These are phyloP conservation scores for Cladophialophora immunda DNA, from an alignment of 2,329 filamentous ascomycete genomes.

Conservation along the genomic window DNA sequence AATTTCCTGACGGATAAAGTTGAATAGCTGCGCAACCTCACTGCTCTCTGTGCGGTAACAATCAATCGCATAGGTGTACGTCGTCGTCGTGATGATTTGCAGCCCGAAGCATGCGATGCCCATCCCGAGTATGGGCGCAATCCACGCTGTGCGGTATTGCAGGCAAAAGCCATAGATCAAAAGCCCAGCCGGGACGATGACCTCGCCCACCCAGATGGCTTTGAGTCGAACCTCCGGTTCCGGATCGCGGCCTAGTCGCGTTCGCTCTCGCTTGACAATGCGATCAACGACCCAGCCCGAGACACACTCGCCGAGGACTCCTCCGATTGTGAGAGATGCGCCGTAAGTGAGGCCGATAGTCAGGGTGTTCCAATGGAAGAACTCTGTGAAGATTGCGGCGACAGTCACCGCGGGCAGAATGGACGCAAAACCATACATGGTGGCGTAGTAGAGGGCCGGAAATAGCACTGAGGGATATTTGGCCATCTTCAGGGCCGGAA, in stretches of 20 bases:
- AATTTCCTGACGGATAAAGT: slow-evolving; percentile 42
- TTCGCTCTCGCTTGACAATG: slow-evolving; percentile 38
- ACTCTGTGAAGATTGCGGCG: slow-evolving; percentile 43
- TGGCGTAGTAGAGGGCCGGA: slow-evolving; percentile 45
- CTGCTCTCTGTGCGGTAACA: slow-evolving; percentile 39
- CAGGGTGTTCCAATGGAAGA: slow-evolving; percentile 46
- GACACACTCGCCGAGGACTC: slow-evolving; percentile 40
- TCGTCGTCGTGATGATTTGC: slow-evolving; percentile 42
- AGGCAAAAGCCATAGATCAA: slow-evolving; percentile 47
- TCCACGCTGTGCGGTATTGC: slow-evolving; percentile 44
- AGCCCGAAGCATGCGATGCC: slow-evolving; percentile 43
- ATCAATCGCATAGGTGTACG: slow-evolving; percentile 43
- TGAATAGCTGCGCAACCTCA: slow-evolving; percentile 41
- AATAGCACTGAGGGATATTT: slow-evolving; percentile 46
- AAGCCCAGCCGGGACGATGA: slow-evolving; percentile 43
- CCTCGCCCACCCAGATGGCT: slow-evolving; percentile 43
- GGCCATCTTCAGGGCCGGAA: slow-evolving; percentile 43
- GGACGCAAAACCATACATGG: slow-evolving; percentile 45
- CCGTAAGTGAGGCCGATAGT: slow-evolving; percentile 45
- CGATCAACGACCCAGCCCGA: slow-evolving; percentile 42
- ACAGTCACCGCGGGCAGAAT: slow-evolving; percentile 47
- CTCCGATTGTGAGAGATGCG: slow-evolving; percentile 43
- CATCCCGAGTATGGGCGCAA: slow-evolving; percentile 43
- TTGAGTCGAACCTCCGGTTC: slow-evolving; percentile 43
- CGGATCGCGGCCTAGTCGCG: slow-evolving; percentile 35